phyloP scores from a whole-genome alignment of 805 yeast species.

The Saturnispora diversa region DNA sequence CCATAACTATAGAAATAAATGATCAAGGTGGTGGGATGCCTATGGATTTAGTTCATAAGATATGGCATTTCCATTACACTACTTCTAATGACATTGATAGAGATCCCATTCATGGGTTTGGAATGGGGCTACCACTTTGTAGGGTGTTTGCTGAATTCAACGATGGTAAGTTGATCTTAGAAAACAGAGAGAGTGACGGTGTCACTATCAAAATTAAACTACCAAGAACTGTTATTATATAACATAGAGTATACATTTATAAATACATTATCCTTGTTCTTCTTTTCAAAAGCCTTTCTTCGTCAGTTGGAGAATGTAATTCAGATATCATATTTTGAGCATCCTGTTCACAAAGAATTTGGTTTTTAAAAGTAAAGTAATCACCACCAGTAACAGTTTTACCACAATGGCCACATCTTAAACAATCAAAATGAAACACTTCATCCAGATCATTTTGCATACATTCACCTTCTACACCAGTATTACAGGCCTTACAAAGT shows the following conservation, averaged over 20 bases:
- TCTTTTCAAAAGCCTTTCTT: slow-evolving; percentile 24
- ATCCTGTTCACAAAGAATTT: slow-evolving; percentile 44
- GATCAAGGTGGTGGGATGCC: slow-evolving; percentile 29
- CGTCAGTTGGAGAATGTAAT: slow-evolving; percentile 11
- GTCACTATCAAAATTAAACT: slow-evolving; percentile 21
- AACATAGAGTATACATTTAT: slow-evolving; percentile 8
- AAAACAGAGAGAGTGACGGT: slow-evolving; percentile 21
- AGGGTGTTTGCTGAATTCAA: slow-evolving; percentile 24
- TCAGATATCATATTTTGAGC: slow-evolving; percentile 20
- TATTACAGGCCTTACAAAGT: slow-evolving; percentile 59
- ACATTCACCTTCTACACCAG: slow-evolving; percentile 86
- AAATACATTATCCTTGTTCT: slow-evolving; percentile 28
- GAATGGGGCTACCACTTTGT: slow-evolving; percentile 30
- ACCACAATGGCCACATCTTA: slow-evolving; percentile 58
- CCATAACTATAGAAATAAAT: slow-evolving; percentile 18
- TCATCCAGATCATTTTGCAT: slow-evolving; percentile 65
- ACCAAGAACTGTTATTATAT: too few relatives aligned
- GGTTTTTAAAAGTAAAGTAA: slow-evolving; percentile 43
- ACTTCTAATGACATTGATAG: slow-evolving; percentile 18
- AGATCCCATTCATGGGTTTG: slow-evolving; percentile 28
- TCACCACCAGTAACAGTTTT: slow-evolving; percentile 39
- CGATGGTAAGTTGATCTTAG: slow-evolving; percentile 20
- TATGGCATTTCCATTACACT: slow-evolving; percentile 29
- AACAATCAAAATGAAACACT: slow-evolving; percentile 70
- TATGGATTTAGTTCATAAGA: slow-evolving; percentile 16